These are phyloP conservation scores for Colletotrichum plurivorum DNA, from an alignment of 2,329 filamentous ascomycete species.

Conservation along the genomic window DNA sequence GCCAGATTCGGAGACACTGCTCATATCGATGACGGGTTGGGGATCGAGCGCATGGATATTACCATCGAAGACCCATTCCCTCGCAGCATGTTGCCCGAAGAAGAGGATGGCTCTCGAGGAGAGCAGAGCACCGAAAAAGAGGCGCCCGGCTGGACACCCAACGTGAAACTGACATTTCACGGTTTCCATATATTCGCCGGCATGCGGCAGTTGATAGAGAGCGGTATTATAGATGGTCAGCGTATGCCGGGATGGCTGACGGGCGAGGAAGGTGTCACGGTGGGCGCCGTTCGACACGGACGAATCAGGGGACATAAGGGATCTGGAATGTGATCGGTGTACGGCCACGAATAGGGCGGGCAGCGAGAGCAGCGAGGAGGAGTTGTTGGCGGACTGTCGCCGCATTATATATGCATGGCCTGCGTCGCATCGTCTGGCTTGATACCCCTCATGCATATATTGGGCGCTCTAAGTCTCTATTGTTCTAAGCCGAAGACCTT, in stretches of 20 bases:
- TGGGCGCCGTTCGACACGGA: conserved; percentile 77
- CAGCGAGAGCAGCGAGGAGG: neutral
- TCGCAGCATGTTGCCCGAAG: conserved; percentile 46
- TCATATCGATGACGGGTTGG: conserved; percentile 68
- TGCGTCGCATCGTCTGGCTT: conserved; percentile 3
- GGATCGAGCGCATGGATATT: conserved; percentile 74
- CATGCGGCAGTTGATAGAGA: conserved; percentile 82
- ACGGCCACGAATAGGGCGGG: neutral
- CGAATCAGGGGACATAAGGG: conserved; percentile 73
- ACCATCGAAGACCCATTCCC: conserved; percentile 72
- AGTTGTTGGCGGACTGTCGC: neutral
- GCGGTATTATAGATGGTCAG: conserved; percentile 80
- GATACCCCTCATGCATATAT: conserved; percentile 29
- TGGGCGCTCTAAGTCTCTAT: conserved; percentile 44
- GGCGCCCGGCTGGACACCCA: conserved; percentile 65
- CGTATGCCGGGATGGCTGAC: conserved; percentile 93
- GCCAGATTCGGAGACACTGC: conserved; percentile 79
- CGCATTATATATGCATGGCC: neutral
- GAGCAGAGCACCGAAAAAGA: conserved; percentile 41
- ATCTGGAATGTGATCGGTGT: conserved; percentile 60
- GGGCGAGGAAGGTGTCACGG: conserved; percentile 85
- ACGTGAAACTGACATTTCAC: conserved; percentile 77
- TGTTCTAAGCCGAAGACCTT: conserved; percentile 82
- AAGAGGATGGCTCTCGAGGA: conserved; percentile 46
- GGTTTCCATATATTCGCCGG: conserved; percentile 87